Evolutionary conservation across 2,329 filamentous ascomycete genomes (phyloP).

Genomic region (Aspergillus ibericus): DNA sequence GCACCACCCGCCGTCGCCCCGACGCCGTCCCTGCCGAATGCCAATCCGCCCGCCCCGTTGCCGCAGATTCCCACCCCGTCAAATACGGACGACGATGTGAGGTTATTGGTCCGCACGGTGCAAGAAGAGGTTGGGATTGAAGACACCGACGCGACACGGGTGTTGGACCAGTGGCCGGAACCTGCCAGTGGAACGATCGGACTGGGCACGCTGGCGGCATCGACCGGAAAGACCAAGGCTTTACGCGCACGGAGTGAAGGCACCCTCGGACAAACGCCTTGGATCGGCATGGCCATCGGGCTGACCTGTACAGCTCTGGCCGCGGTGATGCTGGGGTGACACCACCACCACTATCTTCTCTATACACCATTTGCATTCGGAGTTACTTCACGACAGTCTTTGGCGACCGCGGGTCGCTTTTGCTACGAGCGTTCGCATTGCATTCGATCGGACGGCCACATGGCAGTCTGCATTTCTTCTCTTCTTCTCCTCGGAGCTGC

Average conservation of each 20-base stretch:
- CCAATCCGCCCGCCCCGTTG: constrained; percentile 17
- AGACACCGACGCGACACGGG: constrained; percentile 14
- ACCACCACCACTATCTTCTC: background rate
- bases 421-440: constrained; percentile 19
- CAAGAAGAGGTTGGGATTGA: constrained; percentile 8
- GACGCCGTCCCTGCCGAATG: constrained; percentile 19
- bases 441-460: constrained; percentile 10
- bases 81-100: constrained; percentile 6
- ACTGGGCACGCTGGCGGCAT: constrained; percentile 26
- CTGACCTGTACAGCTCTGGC: constrained; percentile 40
- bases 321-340: constrained; percentile 41
- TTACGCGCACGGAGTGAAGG: constrained; percentile 39
- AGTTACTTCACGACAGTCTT: constrained; percentile 17
- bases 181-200: constrained; percentile 31
- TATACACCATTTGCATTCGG: constrained; percentile 21
- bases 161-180: constrained; percentile 33
- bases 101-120: constrained; percentile 4
- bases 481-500: constrained; percentile 15
- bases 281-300: constrained; percentile 45
- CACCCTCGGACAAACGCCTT: constrained; percentile 40
- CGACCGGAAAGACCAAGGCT: constrained; percentile 26
- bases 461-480: constrained; percentile 14
- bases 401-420: constrained; percentile 4
- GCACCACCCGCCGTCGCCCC: constrained; percentile 28
- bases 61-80: constrained; percentile 11